phyloP scores from a whole-genome alignment of 345 rosid genomes.

The Murraya paniculata region DNA sequence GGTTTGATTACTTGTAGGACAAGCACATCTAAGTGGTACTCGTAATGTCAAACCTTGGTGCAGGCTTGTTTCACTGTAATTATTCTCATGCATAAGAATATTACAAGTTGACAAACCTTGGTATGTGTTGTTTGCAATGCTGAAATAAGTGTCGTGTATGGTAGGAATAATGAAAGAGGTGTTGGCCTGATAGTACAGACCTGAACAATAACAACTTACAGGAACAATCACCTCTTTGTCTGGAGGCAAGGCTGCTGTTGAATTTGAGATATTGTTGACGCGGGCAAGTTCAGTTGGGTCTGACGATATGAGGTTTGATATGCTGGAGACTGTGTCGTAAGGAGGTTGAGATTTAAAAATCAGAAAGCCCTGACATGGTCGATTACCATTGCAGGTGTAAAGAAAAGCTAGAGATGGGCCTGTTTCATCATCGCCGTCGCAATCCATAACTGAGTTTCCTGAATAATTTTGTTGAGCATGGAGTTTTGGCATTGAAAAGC shows the following conservation, averaged over 20 bases:
- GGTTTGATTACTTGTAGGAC: conserved; percentile 37
- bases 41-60: conserved; percentile 19
- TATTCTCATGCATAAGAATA: conserved; percentile 28
- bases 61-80: conserved; percentile 14
- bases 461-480: conserved; percentile 28
- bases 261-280: conserved; percentile 29
- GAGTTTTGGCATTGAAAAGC: conserved; percentile 11
- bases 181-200: conserved; percentile 40
- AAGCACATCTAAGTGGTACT: conserved; percentile 41
- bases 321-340: conserved; percentile 27
- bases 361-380: conserved; percentile 27
- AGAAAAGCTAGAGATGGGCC: conserved; percentile 33
- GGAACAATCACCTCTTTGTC: conserved; percentile 41
- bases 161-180: conserved; percentile 28
- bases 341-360: conserved; percentile 35
- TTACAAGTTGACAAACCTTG: conserved; percentile 39
- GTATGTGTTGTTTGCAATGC: conserved; percentile 29
- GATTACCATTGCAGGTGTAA: conserved; percentile 29
- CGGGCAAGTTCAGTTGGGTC: conserved; percentile 31
- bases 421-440: conserved; percentile 12
- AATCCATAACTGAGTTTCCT: conserved; percentile 17
- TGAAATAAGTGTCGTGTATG: conserved; percentile 13
- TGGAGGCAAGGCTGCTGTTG: conserved; percentile 13
- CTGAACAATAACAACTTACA: conserved; percentile 36
- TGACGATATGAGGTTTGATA: conserved; percentile 37